phyloP scores from a whole-genome alignment of 345 rosid genomes.

The Lumnitzera littorea region DNA sequence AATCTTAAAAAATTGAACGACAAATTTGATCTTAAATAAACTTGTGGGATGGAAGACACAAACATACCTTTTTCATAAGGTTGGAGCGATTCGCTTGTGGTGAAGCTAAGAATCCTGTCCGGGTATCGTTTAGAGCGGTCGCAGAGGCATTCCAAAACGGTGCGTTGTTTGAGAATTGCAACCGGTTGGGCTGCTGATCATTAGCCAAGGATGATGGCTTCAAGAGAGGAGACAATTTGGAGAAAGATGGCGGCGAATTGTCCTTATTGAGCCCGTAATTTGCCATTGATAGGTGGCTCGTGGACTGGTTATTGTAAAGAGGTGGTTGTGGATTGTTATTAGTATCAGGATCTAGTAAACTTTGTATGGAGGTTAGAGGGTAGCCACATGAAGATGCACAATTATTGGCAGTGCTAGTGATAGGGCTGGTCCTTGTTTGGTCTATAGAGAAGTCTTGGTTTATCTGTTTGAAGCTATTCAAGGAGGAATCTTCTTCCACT shows the following conservation, averaged over 20 bases:
- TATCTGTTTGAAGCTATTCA: constrained; percentile 19
- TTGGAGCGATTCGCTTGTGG: constrained; percentile 20
- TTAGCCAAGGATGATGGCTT: constrained; percentile 17
- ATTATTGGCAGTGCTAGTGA: constrained; percentile 16
- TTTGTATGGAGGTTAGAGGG: constrained; percentile 31
- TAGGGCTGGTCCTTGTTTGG: constrained; percentile 1
- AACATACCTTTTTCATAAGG: constrained; percentile 1
- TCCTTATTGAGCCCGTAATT: constrained; percentile 5
- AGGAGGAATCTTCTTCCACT: constrained; percentile 22
- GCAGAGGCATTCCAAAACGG: constrained; percentile 39
- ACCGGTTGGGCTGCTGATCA: constrained; percentile 23
- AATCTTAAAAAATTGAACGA: too few relatives aligned
- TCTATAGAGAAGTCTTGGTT: constrained; percentile 20
- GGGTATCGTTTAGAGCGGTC: constrained; percentile 12
- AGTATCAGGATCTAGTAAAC: constrained; percentile 28
- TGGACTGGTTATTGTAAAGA: constrained; percentile 23
- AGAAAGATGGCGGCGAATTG: constrained; percentile 36
- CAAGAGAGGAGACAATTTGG: constrained; percentile 29
- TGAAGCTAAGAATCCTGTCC: constrained; percentile 19
- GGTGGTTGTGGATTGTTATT: constrained; percentile 22
- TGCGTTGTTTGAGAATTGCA: constrained; percentile 43
- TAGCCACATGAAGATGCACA: constrained; percentile 30
- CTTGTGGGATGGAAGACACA: not conserved
- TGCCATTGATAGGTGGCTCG: constrained; percentile 23
- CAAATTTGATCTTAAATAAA: not conserved